Evolutionary conservation across 2,329 filamentous ascomycete genomes (phyloP).

Genomic region (Falciphora oryzae): DNA sequence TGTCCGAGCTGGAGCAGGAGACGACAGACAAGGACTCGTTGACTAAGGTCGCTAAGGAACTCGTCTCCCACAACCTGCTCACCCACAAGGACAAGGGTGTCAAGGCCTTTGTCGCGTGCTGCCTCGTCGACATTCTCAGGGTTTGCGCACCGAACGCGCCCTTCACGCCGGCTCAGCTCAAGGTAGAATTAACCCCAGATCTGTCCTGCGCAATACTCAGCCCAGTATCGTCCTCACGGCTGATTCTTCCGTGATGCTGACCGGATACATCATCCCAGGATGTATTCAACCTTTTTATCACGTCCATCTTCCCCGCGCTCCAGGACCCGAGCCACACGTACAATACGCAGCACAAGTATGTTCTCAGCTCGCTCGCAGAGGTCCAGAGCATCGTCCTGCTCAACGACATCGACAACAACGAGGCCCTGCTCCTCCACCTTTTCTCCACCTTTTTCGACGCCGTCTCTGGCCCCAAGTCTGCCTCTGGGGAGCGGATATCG

Average conservation of each 20-base stretch:
- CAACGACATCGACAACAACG: slow-evolving; percentile 77
- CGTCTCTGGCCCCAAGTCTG: slow-evolving; percentile 70
- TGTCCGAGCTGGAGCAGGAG: slow-evolving; percentile 82
- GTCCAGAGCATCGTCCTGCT: slow-evolving; percentile 93
- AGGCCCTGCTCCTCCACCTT: slow-evolving; percentile 71
- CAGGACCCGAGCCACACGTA: slow-evolving; percentile 84
- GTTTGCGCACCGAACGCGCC: slow-evolving; percentile 93
- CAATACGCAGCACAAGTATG: slow-evolving; percentile 88
- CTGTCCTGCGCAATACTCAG: not conserved
- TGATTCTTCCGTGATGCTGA: not conserved
- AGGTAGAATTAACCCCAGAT: slow-evolving; percentile 48
- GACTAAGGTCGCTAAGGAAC: slow-evolving; percentile 73
- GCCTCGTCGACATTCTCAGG: slow-evolving; percentile 86
- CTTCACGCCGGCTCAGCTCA: slow-evolving; percentile 83
- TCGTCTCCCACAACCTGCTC: slow-evolving; percentile 75
- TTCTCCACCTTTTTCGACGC: slow-evolving; percentile 92
- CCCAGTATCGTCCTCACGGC: slow-evolving; percentile 1
- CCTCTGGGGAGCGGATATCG: slow-evolving; percentile 73
- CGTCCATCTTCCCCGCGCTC: slow-evolving; percentile 75
- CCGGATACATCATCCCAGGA: slow-evolving; percentile 49
- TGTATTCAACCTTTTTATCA: slow-evolving; percentile 86
- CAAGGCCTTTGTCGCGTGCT: slow-evolving; percentile 80
- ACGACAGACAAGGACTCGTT: slow-evolving; percentile 79
- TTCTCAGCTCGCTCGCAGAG: slow-evolving; percentile 80
- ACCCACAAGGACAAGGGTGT: slow-evolving; percentile 92